A percentile compares a stretch with the other conserved stretches of the same genome.
phyloP scores from a whole-genome alignment of 768 basidiomycete genomes.

The Pleurotus citrinopileatus region DNA sequence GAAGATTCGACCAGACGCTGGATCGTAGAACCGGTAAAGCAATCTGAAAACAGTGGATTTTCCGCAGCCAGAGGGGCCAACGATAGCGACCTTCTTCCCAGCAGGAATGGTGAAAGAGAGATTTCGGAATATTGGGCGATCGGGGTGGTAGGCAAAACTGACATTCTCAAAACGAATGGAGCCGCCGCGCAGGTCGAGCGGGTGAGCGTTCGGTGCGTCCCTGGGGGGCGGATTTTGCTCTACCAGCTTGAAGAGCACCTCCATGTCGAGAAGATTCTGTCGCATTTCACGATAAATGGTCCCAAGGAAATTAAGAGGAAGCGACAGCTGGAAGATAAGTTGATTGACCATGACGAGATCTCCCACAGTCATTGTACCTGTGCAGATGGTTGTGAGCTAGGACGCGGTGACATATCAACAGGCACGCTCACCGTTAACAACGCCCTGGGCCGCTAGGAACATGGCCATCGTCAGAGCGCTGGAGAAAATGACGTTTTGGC shows the following conservation, averaged over 20 bases:
- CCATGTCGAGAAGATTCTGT: conserved; percentile 97
- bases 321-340: conserved; percentile 93
- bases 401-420: background rate
- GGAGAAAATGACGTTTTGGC: conserved; percentile 96
- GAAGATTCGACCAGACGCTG: conserved; percentile 72
- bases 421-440: conserved; percentile 66
- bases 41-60: conserved; percentile 97
- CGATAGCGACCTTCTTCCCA: conserved; percentile 95
- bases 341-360: conserved; percentile 99
- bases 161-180: conserved; percentile 93
- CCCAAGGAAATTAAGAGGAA: conserved; percentile 96
- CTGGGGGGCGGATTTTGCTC: conserved; percentile 75
- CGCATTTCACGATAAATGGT: conserved; percentile 97
- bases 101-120: conserved; percentile 91
- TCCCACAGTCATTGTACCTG: conserved; percentile 97
- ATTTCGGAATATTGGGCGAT: conserved; percentile 86
- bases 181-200: conserved; percentile 73
- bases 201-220: conserved; percentile 68
- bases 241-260: conserved; percentile 87
- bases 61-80: conserved; percentile 95
- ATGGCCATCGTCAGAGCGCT: conserved; percentile 91
- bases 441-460: conserved; percentile 94
- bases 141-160: conserved; percentile 87
- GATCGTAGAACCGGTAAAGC: conserved; percentile 92
- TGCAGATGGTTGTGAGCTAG: background rate